Conservation (phyloP, 2,329 filamentous ascomycete genomes). For the Pseudogymnoascus sp. region DNA sequence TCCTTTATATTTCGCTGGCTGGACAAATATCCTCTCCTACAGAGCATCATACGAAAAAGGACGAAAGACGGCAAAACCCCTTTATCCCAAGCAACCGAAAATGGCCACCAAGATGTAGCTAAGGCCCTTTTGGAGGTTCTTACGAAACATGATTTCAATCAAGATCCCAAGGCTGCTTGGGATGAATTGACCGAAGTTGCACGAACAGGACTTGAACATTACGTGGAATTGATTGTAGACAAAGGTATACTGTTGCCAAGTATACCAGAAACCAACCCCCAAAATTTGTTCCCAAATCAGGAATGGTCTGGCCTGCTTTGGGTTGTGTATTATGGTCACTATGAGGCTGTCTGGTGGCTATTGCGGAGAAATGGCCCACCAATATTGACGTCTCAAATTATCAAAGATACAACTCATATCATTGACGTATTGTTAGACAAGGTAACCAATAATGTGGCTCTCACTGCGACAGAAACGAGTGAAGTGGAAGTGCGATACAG, state of each 20-base stretch:
- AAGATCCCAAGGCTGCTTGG: background rate
- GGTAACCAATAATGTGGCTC: background rate
- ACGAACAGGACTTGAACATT: background rate
- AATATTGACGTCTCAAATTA: background rate
- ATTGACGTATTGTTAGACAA: background rate
- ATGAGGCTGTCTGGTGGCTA: background rate
- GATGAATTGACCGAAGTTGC: background rate
- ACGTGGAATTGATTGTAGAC: background rate
- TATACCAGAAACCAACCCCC: background rate
- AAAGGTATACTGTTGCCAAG: background rate
- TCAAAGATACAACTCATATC: background rate
- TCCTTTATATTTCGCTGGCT: background rate
- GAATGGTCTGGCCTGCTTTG: background rate
- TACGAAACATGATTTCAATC: background rate
- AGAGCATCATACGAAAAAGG: background rate
- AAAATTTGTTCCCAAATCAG: background rate
- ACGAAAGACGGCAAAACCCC: background rate
- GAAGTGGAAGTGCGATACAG: background rate
- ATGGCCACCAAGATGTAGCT: background rate
- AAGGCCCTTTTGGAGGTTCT: background rate
- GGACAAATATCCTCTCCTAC: background rate
- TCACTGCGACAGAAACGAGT: background rate
- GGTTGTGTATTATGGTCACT: constrained; percentile 1
- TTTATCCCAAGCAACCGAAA: background rate
- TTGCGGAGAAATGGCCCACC: background rate